Conservation (phyloP, 2,329 filamentous ascomycete species). For the Diaporthe citrichinensis region DNA sequence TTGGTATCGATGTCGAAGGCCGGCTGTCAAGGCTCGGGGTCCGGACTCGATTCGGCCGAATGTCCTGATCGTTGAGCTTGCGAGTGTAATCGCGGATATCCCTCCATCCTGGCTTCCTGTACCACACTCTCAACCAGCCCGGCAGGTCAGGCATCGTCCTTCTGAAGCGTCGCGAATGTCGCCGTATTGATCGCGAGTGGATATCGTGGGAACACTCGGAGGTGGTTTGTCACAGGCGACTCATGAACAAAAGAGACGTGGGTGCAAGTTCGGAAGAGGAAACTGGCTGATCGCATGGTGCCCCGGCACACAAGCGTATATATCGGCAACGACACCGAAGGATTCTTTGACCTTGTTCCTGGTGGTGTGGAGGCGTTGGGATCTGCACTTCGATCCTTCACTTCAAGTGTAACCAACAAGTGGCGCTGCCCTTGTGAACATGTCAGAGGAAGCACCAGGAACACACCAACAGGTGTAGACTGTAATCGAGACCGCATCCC, state of each 20-base stretch:
- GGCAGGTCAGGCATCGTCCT: conserved; percentile 51
- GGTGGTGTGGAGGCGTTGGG: conserved; percentile 30
- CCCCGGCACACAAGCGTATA: conserved; percentile 23
- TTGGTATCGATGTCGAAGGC: conserved; percentile 54
- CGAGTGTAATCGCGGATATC: conserved; percentile 63
- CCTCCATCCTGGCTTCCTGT: conserved; percentile 64
- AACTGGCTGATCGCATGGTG: conserved; percentile 1
- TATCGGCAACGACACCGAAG: conserved; percentile 25
- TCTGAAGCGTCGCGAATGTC: background rate
- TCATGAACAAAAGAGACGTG: conserved; percentile 19
- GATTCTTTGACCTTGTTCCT: conserved; percentile 14
- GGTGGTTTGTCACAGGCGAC: conserved; percentile 12
- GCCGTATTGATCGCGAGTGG: background rate
- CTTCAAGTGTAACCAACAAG: conserved; percentile 15
- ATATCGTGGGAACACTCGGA: conserved; percentile 1
- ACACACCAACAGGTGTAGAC: conserved; percentile 10
- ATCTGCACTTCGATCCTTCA: conserved; percentile 28
- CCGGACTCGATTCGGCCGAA: conserved; percentile 35
- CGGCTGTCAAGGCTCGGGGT: conserved; percentile 50
- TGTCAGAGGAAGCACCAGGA: conserved; percentile 18
- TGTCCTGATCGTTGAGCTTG: conserved; percentile 47
- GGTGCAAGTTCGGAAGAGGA: conserved; percentile 11
- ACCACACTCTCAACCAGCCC: conserved; percentile 52
- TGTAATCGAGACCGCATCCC: conserved; percentile 20
- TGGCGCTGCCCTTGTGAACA: conserved; percentile 6